phyloP scores from a whole-genome alignment of 306 rosid species.

The Abrus pulchellus region DNA sequence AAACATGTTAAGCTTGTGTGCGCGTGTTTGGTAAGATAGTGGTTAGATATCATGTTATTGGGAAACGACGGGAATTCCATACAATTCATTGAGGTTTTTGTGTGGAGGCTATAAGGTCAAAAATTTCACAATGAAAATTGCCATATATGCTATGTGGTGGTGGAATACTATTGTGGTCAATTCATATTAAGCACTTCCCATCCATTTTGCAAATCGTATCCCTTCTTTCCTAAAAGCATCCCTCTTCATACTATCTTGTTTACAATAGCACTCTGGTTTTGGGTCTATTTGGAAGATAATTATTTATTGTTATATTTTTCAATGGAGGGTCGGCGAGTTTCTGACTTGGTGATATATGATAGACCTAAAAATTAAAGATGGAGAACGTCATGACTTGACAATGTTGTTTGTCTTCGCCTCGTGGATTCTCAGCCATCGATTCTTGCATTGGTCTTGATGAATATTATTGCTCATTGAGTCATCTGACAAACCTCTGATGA shows the following conservation, averaged over 20 bases:
- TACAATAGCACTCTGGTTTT: constrained; percentile 20
- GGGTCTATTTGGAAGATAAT: constrained; percentile 47
- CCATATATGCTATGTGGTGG: constrained; percentile 47
- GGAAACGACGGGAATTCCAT: constrained; percentile 62
- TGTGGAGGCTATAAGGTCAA: constrained; percentile 73
- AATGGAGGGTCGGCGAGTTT: constrained; percentile 49
- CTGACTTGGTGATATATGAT: constrained; percentile 51
- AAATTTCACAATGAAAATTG: constrained; percentile 51
- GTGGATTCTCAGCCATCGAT: constrained; percentile 48
- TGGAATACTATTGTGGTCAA: constrained; percentile 70
- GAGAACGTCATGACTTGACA: constrained; percentile 38
- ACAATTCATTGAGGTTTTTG: constrained; percentile 47
- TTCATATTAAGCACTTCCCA: constrained; percentile 48
- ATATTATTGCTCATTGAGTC: constrained; percentile 49
- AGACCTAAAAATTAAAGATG: constrained; percentile 44
- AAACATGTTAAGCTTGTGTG: not conserved
- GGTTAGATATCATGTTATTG: constrained; percentile 61
- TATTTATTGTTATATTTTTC: constrained; percentile 21
- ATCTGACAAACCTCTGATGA: not conserved
- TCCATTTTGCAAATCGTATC: constrained; percentile 45
- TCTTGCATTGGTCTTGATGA: constrained; percentile 34
- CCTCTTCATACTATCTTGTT: constrained; percentile 1
- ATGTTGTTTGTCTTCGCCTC: constrained; percentile 47
- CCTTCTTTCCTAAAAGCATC: constrained; percentile 42
- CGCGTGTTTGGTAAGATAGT: constrained; percentile 44